A percentile compares a stretch with the other conserved stretches of the same genome.
phyloP scores from a whole-genome alignment of 306 rosid species.

The Rosa chinensis region DNA sequence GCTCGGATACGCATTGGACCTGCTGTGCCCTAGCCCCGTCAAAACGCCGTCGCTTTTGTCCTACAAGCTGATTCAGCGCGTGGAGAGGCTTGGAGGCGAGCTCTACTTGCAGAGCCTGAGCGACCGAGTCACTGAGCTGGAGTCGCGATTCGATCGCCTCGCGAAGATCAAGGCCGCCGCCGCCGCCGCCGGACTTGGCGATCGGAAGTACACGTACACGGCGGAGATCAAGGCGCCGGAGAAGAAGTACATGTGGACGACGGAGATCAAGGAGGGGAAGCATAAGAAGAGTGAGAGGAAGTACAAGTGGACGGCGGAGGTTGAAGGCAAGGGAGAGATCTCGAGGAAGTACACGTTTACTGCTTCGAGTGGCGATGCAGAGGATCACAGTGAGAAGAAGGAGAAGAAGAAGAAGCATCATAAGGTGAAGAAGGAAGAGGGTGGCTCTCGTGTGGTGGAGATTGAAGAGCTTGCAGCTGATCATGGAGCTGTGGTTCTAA shows the following conservation, averaged over 20 bases:
- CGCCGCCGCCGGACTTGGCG: conserved; percentile 32
- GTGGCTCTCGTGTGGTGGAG: conserved; percentile 65
- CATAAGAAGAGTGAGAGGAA: conserved; percentile 40
- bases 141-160: conserved; percentile 67
- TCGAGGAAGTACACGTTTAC: conserved; percentile 57
- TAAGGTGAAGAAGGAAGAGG: conserved; percentile 43
- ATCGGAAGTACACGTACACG: conserved; percentile 84
- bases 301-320: conserved; percentile 80
- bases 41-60: conserved; percentile 37
- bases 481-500: conserved; percentile 62
- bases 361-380: conserved; percentile 43
- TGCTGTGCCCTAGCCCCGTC: conserved; percentile 21
- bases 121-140: conserved; percentile 68
- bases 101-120: conserved; percentile 42
- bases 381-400: conserved; percentile 29
- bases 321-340: conserved; percentile 61
- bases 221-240: conserved; percentile 67
- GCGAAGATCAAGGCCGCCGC: conserved; percentile 18
- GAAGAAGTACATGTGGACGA: conserved; percentile 69
- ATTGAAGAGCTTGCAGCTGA: conserved; percentile 57
- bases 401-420: conserved; percentile 24
- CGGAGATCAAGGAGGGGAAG: conserved; percentile 63
- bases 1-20: conserved; percentile 36
- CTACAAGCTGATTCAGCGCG: conserved; percentile 43
- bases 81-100: conserved; percentile 45